Base-by-base conservation (phyloP, 2,329 filamentous ascomycete species). In the Tolypocladium cylindrosporum region DNA sequence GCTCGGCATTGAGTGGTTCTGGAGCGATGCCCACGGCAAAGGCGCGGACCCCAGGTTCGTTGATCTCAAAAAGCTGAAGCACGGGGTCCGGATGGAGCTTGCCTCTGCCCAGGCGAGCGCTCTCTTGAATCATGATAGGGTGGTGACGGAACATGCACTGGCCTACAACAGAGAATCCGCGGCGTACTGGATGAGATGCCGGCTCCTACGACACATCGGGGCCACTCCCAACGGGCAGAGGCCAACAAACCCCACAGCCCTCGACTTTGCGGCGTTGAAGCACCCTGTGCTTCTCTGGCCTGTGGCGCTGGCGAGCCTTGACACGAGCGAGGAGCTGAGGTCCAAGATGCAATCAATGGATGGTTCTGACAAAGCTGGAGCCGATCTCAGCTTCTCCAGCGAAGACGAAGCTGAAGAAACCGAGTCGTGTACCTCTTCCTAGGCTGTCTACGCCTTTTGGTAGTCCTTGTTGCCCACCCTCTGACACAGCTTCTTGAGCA, bases 401-500 rank as follows among this genome's bases (percentile, higher is more conserved):
- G 27, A 31, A 1, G 27, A 19, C 1, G 16, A 14, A 2, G 39
- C 16, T 5, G 39, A 40, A 19, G 39, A 40, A 40, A 40, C 39
- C 39, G 39, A 19, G 39, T 34, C 27, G 8, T 11, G 24, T 19
- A 14, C 24, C 19, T 36, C 19, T 13, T 21, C 4, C 3, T 9
- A n/a, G 7, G 13, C 31, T 16, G 40, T 11, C 57, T 55, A 56
- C 27, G 50, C 24, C 42, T 41, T n/a, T 37, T 65, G 55, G 60
- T 72, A 73, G 62, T 74, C 71, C 55, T 65, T 69, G 55, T 69
- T 73, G 2, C 64, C 68, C 7, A 78, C 74, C 58, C 77, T 70
- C 55, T 71, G 67, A 58, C 72, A 74, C 16, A 82, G 52, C 42
- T 75, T 71, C 67, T 82, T 80, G 65, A 94, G 70, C 10, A 80